Evolutionary conservation across 2,329 filamentous ascomycete genomes (phyloP).

Genomic region (Lachnellula cervina): DNA sequence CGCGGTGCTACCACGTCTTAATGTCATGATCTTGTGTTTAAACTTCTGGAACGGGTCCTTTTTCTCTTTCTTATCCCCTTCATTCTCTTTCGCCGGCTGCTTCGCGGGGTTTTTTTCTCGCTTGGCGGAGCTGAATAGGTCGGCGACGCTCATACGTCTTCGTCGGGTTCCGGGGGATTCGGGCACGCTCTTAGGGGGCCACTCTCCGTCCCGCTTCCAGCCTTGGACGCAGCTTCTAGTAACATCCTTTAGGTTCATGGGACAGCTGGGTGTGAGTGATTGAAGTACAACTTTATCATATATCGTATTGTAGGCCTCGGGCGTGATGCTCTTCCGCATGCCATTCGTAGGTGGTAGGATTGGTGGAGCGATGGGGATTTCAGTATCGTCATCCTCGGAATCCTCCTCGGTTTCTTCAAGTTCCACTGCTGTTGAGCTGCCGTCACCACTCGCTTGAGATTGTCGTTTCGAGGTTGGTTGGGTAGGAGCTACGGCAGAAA

Average conservation of each 20-base stretch:
- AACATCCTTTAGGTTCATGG: slow-evolving; percentile 81
- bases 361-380: slow-evolving; percentile 66
- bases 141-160: slow-evolving; percentile 27
- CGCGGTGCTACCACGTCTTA: neutral
- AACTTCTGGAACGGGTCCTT: neutral
- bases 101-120: neutral
- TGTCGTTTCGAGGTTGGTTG: slow-evolving; percentile 21
- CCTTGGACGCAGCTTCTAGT: slow-evolving; percentile 76
- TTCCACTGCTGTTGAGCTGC: slow-evolving; percentile 21
- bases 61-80: slow-evolving; percentile 5
- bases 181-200: slow-evolving; percentile 64
- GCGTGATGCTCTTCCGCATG: slow-evolving; percentile 71
- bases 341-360: slow-evolving; percentile 69
- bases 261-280: slow-evolving; percentile 74
- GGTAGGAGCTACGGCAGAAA: slow-evolving; percentile 37
- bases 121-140: slow-evolving; percentile 24
- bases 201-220: slow-evolving; percentile 91
- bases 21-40: neutral
- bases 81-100: slow-evolving; percentile 8
- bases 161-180: slow-evolving; percentile 30
- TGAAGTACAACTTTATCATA: slow-evolving; percentile 86
- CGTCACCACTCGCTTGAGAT: slow-evolving; percentile 33
- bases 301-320: slow-evolving; percentile 70
- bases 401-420: slow-evolving; percentile 19
- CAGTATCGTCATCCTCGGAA: slow-evolving; percentile 24